Conservation (phyloP, 257 asterid species). For the Jasminum sambac region DNA sequence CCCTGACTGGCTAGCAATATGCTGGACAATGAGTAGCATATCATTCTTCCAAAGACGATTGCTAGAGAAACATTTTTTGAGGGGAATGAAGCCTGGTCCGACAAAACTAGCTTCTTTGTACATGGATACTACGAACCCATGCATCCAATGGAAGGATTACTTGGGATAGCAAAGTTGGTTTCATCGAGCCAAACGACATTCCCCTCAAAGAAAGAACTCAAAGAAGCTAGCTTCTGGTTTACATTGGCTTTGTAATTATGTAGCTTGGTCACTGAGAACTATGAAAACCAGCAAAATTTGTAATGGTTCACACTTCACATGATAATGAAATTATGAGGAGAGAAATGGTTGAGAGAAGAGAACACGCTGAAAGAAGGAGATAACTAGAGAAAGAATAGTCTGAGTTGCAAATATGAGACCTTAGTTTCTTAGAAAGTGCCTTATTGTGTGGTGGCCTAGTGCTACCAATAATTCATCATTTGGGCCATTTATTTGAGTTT, state of each 20-base stretch:
- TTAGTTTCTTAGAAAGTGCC: too few relatives aligned
- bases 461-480: too few relatives aligned
- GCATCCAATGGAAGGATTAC: not conserved
- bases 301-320: not conserved
- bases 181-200: constrained; percentile 50
- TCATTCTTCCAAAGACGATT: not conserved
- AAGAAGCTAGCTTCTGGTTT: constrained; percentile 11
- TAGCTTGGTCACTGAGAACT: not conserved
- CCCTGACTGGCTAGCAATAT: too few relatives aligned
- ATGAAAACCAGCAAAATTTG: not conserved
- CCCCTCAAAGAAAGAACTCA: constrained; percentile 39
- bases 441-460: too few relatives aligned
- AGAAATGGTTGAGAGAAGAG: not conserved
- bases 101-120: not conserved
- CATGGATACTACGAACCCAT: not conserved
- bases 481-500: too few relatives aligned
- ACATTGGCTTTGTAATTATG: not conserved
- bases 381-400: not conserved
- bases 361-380: not conserved
- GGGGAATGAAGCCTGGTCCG: constrained; percentile 49
- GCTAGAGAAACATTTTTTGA: constrained; percentile 16
- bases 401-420: not conserved
- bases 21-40: too few relatives aligned
- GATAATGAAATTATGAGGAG: not conserved
- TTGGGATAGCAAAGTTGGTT: not conserved